Base-by-base conservation (phyloP, 257 asterid species). In the Solanum rostratum region DNA sequence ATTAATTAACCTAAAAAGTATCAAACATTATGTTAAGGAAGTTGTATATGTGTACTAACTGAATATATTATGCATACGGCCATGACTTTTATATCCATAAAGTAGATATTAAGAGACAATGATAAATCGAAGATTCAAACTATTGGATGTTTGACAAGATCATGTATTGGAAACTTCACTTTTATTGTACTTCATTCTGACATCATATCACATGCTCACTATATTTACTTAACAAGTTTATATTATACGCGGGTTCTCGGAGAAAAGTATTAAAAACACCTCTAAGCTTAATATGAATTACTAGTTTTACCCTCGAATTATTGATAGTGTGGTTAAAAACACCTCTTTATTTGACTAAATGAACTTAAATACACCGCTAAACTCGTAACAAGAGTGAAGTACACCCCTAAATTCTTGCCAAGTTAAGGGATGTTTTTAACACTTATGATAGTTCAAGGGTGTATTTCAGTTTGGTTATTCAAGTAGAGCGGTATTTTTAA, bases 121-220 rank as follows among this genome's bases (percentile, higher is more conserved):
- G 59, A 46, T 74, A 43, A 74, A 74, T 74, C 43, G 60, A 74
- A 74, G 81, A 27, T 45, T 46, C 2, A 46, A 24, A 74, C 81
- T 15, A 74, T 46, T 74, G 59, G 87, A 43, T 80, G 57, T 45
- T 15, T 30, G 57, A 85, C 85, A 85, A 80, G 37, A 80, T 85
- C 85, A 82, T 27, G 12, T 66, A 57, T 41, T 81, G 84, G 65
- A 57, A 74, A 55, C 22, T 81, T 33, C 49, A 74, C 39, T 18
- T 85, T 82, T 24, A 50, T 85, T 37, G 84, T 73, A 70, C 76
- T 71, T 71, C 43, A 46, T 4, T 71, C 76, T 46, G 83, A 50
- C 88, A 85, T 69, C 33, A 60, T 82, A 39, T 82, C 88, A 85
- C 85, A 84, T 82, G 88, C 84, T 73, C 30, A 62, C 81, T 7